These are phyloP conservation scores for Epichloe bromicola DNA, from an alignment of 2,329 filamentous ascomycete species.

Conservation along the genomic window DNA sequence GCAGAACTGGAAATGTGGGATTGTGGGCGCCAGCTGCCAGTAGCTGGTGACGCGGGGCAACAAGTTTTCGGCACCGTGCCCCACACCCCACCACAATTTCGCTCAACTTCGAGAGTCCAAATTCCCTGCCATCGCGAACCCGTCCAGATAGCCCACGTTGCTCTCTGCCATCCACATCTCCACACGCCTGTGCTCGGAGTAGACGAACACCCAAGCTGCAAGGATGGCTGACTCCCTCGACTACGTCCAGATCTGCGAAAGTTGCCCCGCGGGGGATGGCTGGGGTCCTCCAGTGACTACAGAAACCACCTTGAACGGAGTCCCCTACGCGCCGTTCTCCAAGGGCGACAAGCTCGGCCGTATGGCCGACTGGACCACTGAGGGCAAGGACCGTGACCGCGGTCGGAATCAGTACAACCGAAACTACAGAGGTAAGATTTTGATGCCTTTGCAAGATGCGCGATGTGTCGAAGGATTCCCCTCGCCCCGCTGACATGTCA, in stretches of 20 bases:
- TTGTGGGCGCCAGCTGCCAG: conserved; percentile 2
- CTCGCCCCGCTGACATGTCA: not conserved
- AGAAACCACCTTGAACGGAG: conserved; percentile 84
- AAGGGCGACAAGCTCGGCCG: conserved; percentile 97
- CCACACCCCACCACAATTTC: conserved; percentile 32
- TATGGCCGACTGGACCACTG: conserved; percentile 96
- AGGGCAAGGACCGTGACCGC: conserved; percentile 72
- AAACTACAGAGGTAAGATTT: conserved; percentile 68
- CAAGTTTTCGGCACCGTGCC: conserved; percentile 16
- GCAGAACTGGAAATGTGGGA: conserved; percentile 3
- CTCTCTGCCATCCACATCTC: not conserved
- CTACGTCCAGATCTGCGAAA: conserved; percentile 51
- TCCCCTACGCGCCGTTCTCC: conserved; percentile 94
- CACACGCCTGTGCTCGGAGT: not conserved
- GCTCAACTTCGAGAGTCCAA: conserved; percentile 18
- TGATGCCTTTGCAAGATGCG: no score
- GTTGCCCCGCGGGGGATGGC: conserved; percentile 63
- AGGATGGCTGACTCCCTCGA: conserved; percentile 42
- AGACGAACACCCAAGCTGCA: conserved; percentile 4
- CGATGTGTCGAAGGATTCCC: not conserved
- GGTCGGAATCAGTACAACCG: conserved; percentile 81
- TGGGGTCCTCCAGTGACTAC: conserved; percentile 79
- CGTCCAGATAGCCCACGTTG: not conserved
- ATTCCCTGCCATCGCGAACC: conserved; percentile 18
- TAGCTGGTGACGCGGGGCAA: conserved; percentile 14